Evolutionary conservation across 768 basidiomycete species (phyloP).

Genomic region (Lactarius pseudohatsudake): DNA sequence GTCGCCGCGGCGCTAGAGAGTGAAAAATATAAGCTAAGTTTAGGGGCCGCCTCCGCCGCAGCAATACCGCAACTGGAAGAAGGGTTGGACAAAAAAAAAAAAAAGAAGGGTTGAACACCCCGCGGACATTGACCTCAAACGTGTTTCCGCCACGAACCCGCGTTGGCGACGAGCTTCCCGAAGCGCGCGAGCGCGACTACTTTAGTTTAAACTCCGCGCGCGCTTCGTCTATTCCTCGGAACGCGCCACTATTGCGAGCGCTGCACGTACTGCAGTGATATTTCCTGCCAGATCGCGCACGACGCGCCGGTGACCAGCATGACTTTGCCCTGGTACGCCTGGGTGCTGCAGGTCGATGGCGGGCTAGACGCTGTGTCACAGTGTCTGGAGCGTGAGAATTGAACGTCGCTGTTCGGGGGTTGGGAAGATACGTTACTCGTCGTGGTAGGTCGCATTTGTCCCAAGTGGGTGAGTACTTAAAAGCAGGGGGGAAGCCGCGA

Average conservation of each 20-base stretch:
- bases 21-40: no score
- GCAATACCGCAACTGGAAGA: constrained; percentile 3
- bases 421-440: no score
- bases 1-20: constrained; percentile 5
- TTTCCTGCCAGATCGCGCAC: constrained; percentile 7
- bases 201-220: no score
- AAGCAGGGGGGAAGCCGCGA: no score
- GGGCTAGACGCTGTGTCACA: constrained; percentile 2
- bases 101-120: constrained; percentile 17
- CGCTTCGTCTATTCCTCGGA: neutral
- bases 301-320: constrained; percentile 21
- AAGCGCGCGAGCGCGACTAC: constrained; percentile 9
- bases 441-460: no score
- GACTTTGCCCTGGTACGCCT: constrained; percentile 4
- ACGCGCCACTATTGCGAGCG: constrained; percentile 7
- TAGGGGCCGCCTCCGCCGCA: neutral
- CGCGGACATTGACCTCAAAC: constrained; percentile 19
- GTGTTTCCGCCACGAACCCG: constrained; percentile 19
- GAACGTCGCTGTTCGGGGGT: no score
- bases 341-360: neutral
- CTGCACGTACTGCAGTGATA: constrained; percentile 10
- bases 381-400: no score
- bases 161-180: constrained; percentile 16
- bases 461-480: no score
- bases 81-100: constrained; percentile 17